Percentiles rank a stretch among this genome's conserved stretches.
phyloP scores from a whole-genome alignment of 331 rosid genomes.

The Ulmus americana region DNA sequence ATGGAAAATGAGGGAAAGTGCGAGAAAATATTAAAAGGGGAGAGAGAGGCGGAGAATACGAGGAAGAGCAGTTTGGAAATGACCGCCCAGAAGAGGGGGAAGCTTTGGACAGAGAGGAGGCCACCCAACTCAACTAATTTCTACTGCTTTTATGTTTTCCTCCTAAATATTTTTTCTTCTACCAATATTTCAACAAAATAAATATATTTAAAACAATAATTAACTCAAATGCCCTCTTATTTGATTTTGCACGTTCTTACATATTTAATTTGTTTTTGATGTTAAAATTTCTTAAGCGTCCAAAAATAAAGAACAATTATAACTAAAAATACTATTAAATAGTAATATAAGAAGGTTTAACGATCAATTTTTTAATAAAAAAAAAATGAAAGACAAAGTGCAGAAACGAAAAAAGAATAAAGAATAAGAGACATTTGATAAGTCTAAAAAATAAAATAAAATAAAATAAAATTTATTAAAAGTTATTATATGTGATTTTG shows the following conservation, averaged over 20 bases:
- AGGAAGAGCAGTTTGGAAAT: conserved; percentile 49
- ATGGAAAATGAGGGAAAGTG: conserved; percentile 14
- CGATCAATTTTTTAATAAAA: too few relatives aligned
- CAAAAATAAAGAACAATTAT: too few relatives aligned
- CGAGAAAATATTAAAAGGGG: conserved; percentile 6
- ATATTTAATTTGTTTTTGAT: too few relatives aligned
- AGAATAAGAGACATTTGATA: too few relatives aligned
- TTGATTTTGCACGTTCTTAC: neutral
- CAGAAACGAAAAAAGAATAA: neutral
- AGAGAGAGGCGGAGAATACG: conserved; percentile 60
- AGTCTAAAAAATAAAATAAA: neutral
- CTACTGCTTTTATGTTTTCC: neutral
- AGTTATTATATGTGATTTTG: neutral
- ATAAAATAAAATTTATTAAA: too few relatives aligned
- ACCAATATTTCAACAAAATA: too few relatives aligned
- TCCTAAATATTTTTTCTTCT: neutral
- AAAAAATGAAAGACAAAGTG: too few relatives aligned
- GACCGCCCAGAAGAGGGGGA: conserved; percentile 32
- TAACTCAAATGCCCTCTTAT: neutral
- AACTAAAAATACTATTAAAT: too few relatives aligned
- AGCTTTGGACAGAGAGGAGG: conserved; percentile 5
- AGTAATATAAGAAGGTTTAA: too few relatives aligned
- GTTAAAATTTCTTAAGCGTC: too few relatives aligned
- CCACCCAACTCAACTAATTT: conserved; percentile 25
- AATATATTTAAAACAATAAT: too few relatives aligned